Evolutionary conservation across 371 early-diverging fungal species (phyloP).

Genomic region (Chytridiales sp.): DNA sequence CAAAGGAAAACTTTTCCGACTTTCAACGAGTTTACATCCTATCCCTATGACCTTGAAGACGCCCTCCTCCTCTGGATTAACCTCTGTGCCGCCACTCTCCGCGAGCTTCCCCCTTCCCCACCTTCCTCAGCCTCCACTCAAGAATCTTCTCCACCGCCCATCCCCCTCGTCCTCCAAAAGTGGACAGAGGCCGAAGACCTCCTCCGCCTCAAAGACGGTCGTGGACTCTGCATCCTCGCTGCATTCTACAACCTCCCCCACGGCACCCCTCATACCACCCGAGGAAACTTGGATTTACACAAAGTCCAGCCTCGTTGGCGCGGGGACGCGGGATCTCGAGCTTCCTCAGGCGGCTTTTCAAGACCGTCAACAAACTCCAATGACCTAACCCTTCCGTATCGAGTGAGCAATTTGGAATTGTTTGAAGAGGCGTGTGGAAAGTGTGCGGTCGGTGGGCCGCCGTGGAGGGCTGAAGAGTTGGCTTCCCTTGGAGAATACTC

Average conservation of each 20-base stretch:
- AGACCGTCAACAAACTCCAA: too few relatives aligned
- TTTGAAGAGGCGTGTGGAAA: conserved; percentile 10
- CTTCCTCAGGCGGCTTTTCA: background rate
- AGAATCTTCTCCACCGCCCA: background rate
- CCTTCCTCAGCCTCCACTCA: background rate
- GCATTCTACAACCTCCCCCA: conserved; percentile 13
- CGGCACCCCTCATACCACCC: too few relatives aligned
- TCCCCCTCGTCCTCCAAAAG: conserved; percentile 12
- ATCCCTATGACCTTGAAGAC: conserved; percentile 46
- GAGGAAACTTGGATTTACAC: background rate
- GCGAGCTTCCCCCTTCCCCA: background rate
- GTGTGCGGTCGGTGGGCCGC: conserved; percentile 8
- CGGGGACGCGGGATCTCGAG: background rate
- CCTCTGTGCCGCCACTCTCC: conserved; percentile 23
- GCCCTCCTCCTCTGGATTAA: conserved; percentile 40
- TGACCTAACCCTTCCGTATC: conserved; percentile 13
- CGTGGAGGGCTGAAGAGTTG: conserved; percentile 19
- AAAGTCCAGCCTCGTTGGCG: conserved; percentile 17
- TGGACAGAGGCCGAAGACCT: conserved; percentile 22
- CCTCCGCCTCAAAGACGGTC: conserved; percentile 19
- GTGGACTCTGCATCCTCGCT: conserved; percentile 6
- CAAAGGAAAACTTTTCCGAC: conserved; percentile 9
- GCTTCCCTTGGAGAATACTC: conserved; percentile 11
- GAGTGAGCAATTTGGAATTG: conserved; percentile 12
- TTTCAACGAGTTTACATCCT: conserved; percentile 6